A percentile compares a stretch with the other conserved stretches of the same genome.
Conservation (phyloP, 345 rosid species). For the Alliaria petiolata region DNA sequence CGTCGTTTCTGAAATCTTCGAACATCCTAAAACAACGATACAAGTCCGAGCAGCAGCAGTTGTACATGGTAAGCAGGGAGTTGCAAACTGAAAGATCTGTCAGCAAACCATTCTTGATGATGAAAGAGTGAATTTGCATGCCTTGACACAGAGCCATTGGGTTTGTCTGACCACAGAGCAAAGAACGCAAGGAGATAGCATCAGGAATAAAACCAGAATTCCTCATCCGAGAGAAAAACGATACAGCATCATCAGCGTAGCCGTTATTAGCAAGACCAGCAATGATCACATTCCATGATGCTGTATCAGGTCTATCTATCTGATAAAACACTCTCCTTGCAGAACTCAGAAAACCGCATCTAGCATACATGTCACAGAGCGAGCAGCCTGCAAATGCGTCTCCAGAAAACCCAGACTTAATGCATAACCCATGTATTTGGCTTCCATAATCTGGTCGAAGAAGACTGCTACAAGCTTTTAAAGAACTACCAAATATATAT, state of each 20-base stretch:
- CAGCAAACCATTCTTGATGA: conserved; percentile 42
- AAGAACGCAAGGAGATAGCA: conserved; percentile 42
- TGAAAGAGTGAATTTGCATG: conserved; percentile 49
- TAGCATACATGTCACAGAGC: conserved; percentile 60
- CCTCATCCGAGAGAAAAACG: conserved; percentile 38
- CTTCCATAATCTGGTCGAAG: conserved; percentile 46
- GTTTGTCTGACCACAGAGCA: conserved; percentile 44
- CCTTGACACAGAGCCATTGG: conserved; percentile 39
- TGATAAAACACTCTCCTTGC: conserved; percentile 41
- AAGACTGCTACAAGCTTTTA: conserved; percentile 53
- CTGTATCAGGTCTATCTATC: conserved; percentile 53
- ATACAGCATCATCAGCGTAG: conserved; percentile 36
- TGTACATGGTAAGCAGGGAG: conserved; percentile 56
- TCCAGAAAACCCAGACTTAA: conserved; percentile 42
- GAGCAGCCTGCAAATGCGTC: conserved; percentile 44
- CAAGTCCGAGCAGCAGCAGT: conserved; percentile 44
- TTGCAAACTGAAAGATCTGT: conserved; percentile 44
- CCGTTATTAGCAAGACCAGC: conserved; percentile 48
- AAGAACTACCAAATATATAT: conserved; percentile 52
- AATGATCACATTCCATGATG: conserved; percentile 58
- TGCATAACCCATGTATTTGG: conserved; percentile 50
- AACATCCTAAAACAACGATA: conserved; percentile 43
- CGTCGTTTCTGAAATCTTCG: conserved; percentile 41
- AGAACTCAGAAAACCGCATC: conserved; percentile 40
- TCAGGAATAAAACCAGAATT: conserved; percentile 37